Evolutionary conservation across 352 stramenopile species (phyloP).

Genomic region (Globisporangium echinulatum): DNA sequence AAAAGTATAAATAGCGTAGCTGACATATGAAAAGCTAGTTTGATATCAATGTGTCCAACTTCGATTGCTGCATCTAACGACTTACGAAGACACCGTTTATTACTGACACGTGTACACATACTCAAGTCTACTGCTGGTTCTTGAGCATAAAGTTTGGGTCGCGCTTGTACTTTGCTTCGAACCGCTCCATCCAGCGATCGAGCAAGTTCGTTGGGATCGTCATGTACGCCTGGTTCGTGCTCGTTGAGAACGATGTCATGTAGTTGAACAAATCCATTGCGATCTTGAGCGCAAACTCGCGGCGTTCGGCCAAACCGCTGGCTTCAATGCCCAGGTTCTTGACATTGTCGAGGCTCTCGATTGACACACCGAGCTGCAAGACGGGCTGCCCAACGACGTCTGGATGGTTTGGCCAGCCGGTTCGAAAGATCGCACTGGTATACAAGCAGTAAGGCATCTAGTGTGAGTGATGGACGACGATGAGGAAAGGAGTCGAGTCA

Average conservation of each 20-base stretch:
- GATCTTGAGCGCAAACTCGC: slow-evolving; percentile 88
- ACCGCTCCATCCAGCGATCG: slow-evolving; percentile 89
- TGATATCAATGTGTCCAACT: no score
- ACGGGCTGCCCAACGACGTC: slow-evolving; percentile 48
- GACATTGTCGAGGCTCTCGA: slow-evolving; percentile 67
- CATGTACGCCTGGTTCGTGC: slow-evolving; percentile 72
- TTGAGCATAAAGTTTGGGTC: slow-evolving; percentile 93
- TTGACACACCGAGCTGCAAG: slow-evolving; percentile 62
- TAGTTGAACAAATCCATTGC: slow-evolving; percentile 90
- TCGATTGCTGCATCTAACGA: not conserved
- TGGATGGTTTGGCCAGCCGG: slow-evolving; percentile 55
- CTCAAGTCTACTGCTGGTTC: slow-evolving; percentile 13
- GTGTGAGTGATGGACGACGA: not conserved
- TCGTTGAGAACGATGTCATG: slow-evolving; percentile 85
- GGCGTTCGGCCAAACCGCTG: slow-evolving; percentile 55
- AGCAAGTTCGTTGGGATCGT: slow-evolving; percentile 88
- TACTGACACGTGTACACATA: not conserved
- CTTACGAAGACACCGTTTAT: not conserved
- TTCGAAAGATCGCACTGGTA: slow-evolving; percentile 54
- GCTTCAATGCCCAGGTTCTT: slow-evolving; percentile 71
- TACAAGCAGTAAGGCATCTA: not conserved
- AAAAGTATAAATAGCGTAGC: no score
- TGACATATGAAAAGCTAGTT: no score
- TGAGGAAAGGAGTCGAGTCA: not conserved
- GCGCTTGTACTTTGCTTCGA: slow-evolving; percentile 81